phyloP scores from a whole-genome alignment of 352 stramenopile species.

The Globisporangium recalcitrans region DNA sequence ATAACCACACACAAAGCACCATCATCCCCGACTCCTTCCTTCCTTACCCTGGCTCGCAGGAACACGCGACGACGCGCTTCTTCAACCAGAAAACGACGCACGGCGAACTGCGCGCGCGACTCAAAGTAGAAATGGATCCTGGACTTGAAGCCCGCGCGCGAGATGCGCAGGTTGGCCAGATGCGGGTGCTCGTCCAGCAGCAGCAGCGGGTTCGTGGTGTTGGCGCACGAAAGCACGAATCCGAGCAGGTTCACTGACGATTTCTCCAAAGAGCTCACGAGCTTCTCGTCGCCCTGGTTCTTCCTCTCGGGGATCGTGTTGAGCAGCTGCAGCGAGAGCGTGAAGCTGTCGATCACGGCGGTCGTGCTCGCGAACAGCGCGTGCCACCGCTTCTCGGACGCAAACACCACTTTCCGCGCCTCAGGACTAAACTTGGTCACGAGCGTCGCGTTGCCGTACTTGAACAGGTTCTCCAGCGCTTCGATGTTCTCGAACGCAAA shows the following conservation, averaged over 20 bases:
- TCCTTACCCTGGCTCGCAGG: constrained; percentile 14
- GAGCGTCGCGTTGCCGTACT: constrained; percentile 40
- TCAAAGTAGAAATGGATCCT: constrained; percentile 40
- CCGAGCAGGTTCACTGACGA: constrained; percentile 27
- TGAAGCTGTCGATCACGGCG: constrained; percentile 43
- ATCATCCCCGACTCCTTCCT: too few species aligned
- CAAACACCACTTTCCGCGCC: constrained; percentile 33
- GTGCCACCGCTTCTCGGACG: constrained; percentile 39
- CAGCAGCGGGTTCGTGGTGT: constrained; percentile 33
- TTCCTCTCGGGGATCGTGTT: constrained; percentile 41
- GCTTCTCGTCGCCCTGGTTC: constrained; percentile 18
- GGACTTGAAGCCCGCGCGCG: constrained; percentile 38
- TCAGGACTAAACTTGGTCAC: constrained; percentile 34
- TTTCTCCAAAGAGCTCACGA: constrained; percentile 28
- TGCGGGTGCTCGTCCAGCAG: constrained; percentile 47
- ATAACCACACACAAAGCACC: too few species aligned
- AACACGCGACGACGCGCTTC: constrained; percentile 50
- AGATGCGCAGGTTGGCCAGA: constrained; percentile 43
- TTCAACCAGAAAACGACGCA: constrained; percentile 49
- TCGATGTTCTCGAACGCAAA: constrained; percentile 36
- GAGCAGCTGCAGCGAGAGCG: constrained; percentile 45
- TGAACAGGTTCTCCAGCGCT: constrained; percentile 38
- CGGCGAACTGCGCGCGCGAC: constrained; percentile 51
- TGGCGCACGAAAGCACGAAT: constrained; percentile 30
- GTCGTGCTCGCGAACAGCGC: constrained; percentile 36